phyloP scores from a whole-genome alignment of 2,329 filamentous ascomycete genomes.

The Penicillium frequentans region DNA sequence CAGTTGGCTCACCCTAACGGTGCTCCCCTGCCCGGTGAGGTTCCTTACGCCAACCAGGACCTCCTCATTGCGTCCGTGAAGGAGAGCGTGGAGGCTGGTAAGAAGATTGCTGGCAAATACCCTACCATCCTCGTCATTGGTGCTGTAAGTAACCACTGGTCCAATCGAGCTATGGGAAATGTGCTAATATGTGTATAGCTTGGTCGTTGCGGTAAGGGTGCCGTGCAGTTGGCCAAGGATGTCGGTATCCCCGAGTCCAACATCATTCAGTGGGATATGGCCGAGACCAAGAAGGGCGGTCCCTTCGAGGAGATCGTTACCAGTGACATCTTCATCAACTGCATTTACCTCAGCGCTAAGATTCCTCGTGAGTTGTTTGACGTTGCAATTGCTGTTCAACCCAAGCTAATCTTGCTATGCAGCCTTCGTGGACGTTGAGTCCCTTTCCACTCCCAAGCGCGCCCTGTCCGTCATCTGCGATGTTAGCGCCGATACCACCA shows the following conservation, averaged over 20 bases:
- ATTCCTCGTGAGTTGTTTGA: neutral
- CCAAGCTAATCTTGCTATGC: conserved; percentile 60
- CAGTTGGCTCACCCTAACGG: conserved; percentile 70
- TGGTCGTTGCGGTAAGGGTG: conserved; percentile 75
- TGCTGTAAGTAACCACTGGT: conserved; percentile 36
- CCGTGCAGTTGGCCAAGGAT: conserved; percentile 74
- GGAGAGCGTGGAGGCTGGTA: conserved; percentile 65
- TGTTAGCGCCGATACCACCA: conserved; percentile 54
- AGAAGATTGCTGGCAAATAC: conserved; percentile 64
- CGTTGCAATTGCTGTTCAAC: neutral
- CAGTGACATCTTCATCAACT: conserved; percentile 77
- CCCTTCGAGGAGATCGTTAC: conserved; percentile 78
- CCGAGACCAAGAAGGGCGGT: conserved; percentile 72
- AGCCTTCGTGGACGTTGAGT: conserved; percentile 71
- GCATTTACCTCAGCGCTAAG: conserved; percentile 35
- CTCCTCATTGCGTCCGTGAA: conserved; percentile 73
- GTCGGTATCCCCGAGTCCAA: conserved; percentile 69
- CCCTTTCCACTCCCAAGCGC: conserved; percentile 66
- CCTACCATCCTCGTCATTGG: conserved; percentile 84
- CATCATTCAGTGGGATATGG: conserved; percentile 75
- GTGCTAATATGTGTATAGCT: conserved; percentile 12
- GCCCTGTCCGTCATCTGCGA: conserved; percentile 79
- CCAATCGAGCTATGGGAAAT: neutral
- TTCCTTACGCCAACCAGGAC: conserved; percentile 65
- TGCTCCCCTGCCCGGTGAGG: conserved; percentile 63